Base-by-base conservation (phyloP, 2,329 filamentous ascomycete species). In the Microascus cirrosus region DNA sequence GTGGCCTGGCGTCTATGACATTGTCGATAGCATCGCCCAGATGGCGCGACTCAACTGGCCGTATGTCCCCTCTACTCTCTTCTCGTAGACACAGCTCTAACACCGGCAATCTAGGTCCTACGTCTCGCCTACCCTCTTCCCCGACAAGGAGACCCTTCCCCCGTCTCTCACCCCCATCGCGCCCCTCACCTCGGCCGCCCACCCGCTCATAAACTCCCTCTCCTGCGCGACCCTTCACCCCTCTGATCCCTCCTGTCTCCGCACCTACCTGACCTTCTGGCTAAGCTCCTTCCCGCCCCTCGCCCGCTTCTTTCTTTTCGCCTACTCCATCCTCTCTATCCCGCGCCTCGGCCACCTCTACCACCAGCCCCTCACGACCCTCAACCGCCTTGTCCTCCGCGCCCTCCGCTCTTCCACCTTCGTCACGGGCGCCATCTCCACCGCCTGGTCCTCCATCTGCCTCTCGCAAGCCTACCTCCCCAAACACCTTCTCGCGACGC, bases 181-280 rank as follows among this genome's bases (percentile, higher is more conserved):
- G 0, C 89, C 91, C 1, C 83, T 97, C 58, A 90, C 90, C 1
- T 85, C 87, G 1, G 82, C 87, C 32, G 93, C 93, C 0, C 93
- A 97, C 67, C 93, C 93, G 1, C 84, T 90, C 50, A 93, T 95
- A 69, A 85, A 82, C 11, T 87, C 85, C 28, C 82, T 96, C 22
- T 93, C 90, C 51, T 99, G 94, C 72, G 93, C 93, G 1, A 80
- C 93, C 1, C 82, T 97, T 2, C 93, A 99, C 68, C 92, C 93
- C 0, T 78, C 82, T 20, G 89, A 95, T 65, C 92, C 93, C 1
- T 95, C 89, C 20, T 99, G 93, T 70, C 80, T 87, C 42, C 88
- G 89, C 34, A 95, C 90, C 2, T 95, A 92, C 69, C 74, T 96
- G 53, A 89, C 89, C 60, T 95, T 94, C 72, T 93, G 89, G 82